Percentiles rank a stretch among this genome's conserved stretches.
Conservation (phyloP, 495 filamentous ascomycete genomes). For the Penicillium canescens region DNA sequence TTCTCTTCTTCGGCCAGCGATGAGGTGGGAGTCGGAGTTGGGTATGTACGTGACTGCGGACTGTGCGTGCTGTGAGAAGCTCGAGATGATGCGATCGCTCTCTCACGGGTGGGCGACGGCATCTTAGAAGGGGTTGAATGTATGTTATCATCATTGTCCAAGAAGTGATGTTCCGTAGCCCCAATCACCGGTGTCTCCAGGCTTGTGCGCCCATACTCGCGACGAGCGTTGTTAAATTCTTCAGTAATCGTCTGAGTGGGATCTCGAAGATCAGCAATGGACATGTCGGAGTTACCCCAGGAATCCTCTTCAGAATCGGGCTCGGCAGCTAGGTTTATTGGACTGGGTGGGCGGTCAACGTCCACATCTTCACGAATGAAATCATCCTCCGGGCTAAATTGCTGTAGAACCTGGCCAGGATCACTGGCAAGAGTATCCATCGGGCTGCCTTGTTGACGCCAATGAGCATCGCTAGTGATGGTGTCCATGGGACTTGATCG, state of each 20-base stretch:
- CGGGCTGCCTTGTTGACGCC: conserved; percentile 15
- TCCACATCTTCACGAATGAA: conserved; percentile 17
- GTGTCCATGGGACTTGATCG: conserved; percentile 1
- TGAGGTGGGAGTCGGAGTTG: conserved; percentile 42
- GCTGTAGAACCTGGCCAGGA: conserved; percentile 11
- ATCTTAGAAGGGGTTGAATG: conserved; percentile 45
- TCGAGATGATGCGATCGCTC: conserved; percentile 25
- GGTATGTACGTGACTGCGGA: conserved; percentile 39
- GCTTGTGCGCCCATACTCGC: conserved; percentile 22
- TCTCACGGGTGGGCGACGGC: conserved; percentile 35
- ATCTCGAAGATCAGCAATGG: conserved; percentile 19
- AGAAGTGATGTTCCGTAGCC: conserved; percentile 30
- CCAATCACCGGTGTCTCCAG: conserved; percentile 34
- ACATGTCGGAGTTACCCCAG: conserved; percentile 25
- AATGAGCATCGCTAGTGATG: not conserved
- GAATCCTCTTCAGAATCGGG: conserved; percentile 28
- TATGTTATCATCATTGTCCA: conserved; percentile 31
- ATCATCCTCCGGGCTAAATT: conserved; percentile 25
- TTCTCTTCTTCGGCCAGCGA: conserved; percentile 42
- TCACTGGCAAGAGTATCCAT: conserved; percentile 14
- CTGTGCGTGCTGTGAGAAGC: conserved; percentile 33
- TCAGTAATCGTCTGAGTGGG: conserved; percentile 11
- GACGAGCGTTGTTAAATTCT: not conserved
- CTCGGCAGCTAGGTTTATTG: conserved; percentile 27
- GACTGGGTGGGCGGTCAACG: conserved; percentile 21